Base-by-base conservation (phyloP, 768 basidiomycete genomes). In the Termitomyces sp. region DNA sequence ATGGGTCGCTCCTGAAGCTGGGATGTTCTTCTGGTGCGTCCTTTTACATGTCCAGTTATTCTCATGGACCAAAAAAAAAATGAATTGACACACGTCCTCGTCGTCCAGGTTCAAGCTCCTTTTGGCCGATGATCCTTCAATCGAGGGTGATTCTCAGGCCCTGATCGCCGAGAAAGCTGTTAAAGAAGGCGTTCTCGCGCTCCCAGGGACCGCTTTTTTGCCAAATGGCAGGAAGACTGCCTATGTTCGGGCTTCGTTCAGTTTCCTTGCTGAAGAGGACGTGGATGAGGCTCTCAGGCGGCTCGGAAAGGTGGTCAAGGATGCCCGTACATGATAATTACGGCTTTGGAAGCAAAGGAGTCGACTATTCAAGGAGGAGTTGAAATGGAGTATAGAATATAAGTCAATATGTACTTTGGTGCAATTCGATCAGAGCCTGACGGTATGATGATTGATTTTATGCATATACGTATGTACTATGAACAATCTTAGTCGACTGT, bases 11-110 rank as follows among this genome's bases (percentile, higher is more conserved):
- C 90, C 90, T 5, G 83, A 86, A 66, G 84, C 89, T n/a, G 89
- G 91, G 58, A 92, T 96, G 91, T 96, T 95, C 78, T 85, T 92
- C 71, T 94, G 91, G 90, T 84, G 53, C 11, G 86, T 77, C 69
- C 6, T 20, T 36, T 45, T 60, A 71, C 68, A 58, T 58, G 7
- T 24, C 5, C 22, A 5, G 24, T 67, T 8, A 24, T 20, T 7
- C 16, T 13, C 50, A 39, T 32, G 20, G 39, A 22, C 7, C n/a
- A n/a, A n/a, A n/a, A 53, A n/a, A 20, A 18, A 32, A 28, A 5
- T n/a, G 7, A 8, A 22, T 35, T 39, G 9, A 53, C 45, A 32
- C 40, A 15, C 20, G 33, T 50, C n/a, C 11, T 53, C 32, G 22
- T 24, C 44, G 20, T 42, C 9, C 56, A 89, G 88, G 87, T 89